A percentile compares a stretch with the other conserved stretches of the same genome.
These are phyloP conservation scores for Eucalyptus curtisii DNA, from an alignment of 345 rosid species.

Conservation along the genomic window DNA sequence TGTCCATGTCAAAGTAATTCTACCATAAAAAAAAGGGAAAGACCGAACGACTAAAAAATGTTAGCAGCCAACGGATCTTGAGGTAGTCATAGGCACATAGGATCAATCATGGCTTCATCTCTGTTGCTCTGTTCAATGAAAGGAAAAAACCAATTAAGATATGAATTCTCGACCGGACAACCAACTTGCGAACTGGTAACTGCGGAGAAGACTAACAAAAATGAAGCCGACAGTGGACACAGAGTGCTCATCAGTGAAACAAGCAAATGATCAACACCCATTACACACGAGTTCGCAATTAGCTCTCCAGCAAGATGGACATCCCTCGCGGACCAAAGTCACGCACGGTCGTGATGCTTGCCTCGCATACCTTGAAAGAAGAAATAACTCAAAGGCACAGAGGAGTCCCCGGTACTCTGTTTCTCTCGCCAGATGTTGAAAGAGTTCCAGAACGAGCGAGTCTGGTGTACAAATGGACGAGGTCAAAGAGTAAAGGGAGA, in stretches of 20 bases:
- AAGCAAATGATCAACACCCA: neutral
- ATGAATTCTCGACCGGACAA: neutral
- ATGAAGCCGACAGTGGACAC: neutral
- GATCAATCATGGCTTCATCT: neutral
- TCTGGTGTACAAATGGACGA: neutral
- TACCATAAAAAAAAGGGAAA: neutral
- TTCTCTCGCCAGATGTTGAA: neutral
- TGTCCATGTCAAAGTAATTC: constrained; percentile 27
- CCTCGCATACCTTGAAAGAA: neutral
- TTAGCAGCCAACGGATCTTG: neutral
- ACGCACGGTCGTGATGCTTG: neutral
- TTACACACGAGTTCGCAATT: neutral
- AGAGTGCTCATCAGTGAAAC: neutral
- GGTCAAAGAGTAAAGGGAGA: neutral
- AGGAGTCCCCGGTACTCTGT: neutral
- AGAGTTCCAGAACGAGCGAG: neutral
- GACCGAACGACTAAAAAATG: neutral
- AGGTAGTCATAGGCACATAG: neutral
- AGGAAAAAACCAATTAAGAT: neutral
- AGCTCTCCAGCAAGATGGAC: neutral
- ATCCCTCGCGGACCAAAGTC: neutral
- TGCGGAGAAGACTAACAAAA: neutral
- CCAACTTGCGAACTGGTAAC: neutral
- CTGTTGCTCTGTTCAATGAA: neutral
- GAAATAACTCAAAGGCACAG: neutral